Base-by-base conservation (phyloP, 306 rosid species). In the Gillenia trifoliata region DNA sequence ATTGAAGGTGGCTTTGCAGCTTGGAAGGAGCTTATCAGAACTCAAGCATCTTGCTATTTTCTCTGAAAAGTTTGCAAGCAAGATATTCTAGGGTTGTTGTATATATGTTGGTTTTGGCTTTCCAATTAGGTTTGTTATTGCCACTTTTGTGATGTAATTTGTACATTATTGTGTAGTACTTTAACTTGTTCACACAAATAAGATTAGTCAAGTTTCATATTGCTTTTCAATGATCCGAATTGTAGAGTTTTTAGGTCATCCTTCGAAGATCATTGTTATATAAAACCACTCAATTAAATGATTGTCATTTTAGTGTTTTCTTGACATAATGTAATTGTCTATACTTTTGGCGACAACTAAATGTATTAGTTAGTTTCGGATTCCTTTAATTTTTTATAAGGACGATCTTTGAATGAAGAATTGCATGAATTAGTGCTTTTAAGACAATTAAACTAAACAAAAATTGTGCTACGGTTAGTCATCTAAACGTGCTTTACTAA, bases 11-110 rank as follows among this genome's bases (percentile, higher is more conserved):
- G 95, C 93, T 77, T 78, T 90, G 63, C 84, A 79, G 47, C 68
- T 92, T 38, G 89, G 98, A 41, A 87, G 92, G 77, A 90, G 88
- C 70, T 25, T 88, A 16, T 84, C 85, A 50, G 89, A 88, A 64
- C 89, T 88, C 22, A 85, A 81, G 70, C 85, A 85, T 74, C 68
- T 88, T 52, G 81, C 89, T 77, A 57, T 54, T 54, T 45, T 34
- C 66, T 20, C 34, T 5, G 80, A 88, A 68, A 92, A 86, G 62
- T 83, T 78, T 70, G 97, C 90, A 56, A 84, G 93, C 89, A 92
- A 89, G 74, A 87, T 86, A 72, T 92, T 88, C 76, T 86, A 83
- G 82, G 43, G 25, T n/a, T 23, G 1, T 30, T 43, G 17, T 41
- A 1, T 11, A 28, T 11, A 6, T 23, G 5, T 64, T 29, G 26